Evolutionary conservation across 371 early-diverging fungal species (phyloP).

Genomic region (Mucor velutinosus): DNA sequence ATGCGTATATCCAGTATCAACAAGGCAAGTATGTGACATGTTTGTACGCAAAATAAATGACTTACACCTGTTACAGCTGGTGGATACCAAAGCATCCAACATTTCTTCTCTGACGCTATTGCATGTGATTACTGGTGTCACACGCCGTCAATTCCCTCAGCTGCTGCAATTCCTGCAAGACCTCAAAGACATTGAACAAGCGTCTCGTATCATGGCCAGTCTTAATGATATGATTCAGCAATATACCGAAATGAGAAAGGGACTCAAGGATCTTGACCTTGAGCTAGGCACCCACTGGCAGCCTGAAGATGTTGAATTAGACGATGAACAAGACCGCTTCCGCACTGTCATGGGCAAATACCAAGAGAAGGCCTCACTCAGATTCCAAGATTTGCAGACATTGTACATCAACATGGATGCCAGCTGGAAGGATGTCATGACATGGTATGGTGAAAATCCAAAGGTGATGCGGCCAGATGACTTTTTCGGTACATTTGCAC

Average conservation of each 20-base stretch:
- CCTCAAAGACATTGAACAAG: constrained; percentile 35
- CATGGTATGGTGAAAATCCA: constrained; percentile 42
- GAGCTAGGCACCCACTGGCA: constrained; percentile 39
- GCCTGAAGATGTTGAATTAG: constrained; percentile 32
- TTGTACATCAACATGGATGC: constrained; percentile 43
- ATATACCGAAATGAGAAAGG: constrained; percentile 41
- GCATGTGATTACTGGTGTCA: constrained; percentile 41
- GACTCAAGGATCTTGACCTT: constrained; percentile 27
- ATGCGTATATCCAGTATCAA: constrained; percentile 47
- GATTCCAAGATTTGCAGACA: constrained; percentile 35
- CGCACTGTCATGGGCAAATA: constrained; percentile 27
- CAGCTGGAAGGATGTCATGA: constrained; percentile 40
- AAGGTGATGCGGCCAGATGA: constrained; percentile 40
- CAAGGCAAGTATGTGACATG: constrained; percentile 35
- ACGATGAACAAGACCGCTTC: constrained; percentile 32
- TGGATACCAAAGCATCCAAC: constrained; percentile 51
- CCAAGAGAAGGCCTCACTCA: constrained; percentile 19
- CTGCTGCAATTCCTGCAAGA: constrained; percentile 35
- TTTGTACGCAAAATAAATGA: too few relatives aligned
- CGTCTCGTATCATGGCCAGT: constrained; percentile 36
- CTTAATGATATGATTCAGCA: constrained; percentile 43
- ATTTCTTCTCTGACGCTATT: constrained; percentile 39
- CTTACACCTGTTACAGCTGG: constrained; percentile 25
- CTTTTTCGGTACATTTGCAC: constrained; percentile 32
- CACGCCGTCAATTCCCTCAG: constrained; percentile 52